Evolutionary conservation across 2,329 filamentous ascomycete species (phyloP), one percentile per base, ranked within the genome.

Genomic region (Lanzia echinophila): DNA sequence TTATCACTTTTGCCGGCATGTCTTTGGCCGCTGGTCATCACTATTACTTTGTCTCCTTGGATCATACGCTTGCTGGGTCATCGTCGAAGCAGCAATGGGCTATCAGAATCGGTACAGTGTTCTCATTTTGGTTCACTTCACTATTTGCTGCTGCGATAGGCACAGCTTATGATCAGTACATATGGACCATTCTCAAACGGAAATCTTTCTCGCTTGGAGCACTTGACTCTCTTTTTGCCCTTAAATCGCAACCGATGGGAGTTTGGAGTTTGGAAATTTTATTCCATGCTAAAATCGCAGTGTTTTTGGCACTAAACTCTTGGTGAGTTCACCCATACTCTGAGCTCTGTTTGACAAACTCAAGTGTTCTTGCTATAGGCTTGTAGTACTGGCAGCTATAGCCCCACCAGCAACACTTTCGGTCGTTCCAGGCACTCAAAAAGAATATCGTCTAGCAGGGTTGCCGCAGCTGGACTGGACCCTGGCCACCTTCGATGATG

Each of bases 21-120:
- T 5, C 20, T 3, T 45, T 45, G 11, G 42, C 42, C 11, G 12
- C 22, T 15, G 42, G 17, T 6, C 60, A 62, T 54, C 60, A 62
- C 53, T 24, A 56, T 11, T 55, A 48, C 17, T 62, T 56, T 34
- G 12, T 15, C 8, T 17, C 15, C 15, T 15, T 39, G 2, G 36
- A 39, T 39, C 12, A 15, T 8, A 39, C 12, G 2, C 11, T 44
- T 24, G 17, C 43, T 57, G 6, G 22, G 59, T 39, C 36, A 39
- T n/a, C 36, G 19, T 2, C 15, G n/a, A 8, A 17, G n/a, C 36
- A 39, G 15, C 36, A 39, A 39, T 39, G 36, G 36, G n/a, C 36
- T 15, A 15, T 15, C 8, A 39, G 36, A 39, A 39, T 39, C 8
- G 36, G 36, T 15, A 39, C 36, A 10, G 36, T 11, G 12, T 39